These are phyloP conservation scores for Dichotomocladium elegans DNA, from an alignment of 371 early-diverging fungal genomes.

Conservation along the genomic window DNA sequence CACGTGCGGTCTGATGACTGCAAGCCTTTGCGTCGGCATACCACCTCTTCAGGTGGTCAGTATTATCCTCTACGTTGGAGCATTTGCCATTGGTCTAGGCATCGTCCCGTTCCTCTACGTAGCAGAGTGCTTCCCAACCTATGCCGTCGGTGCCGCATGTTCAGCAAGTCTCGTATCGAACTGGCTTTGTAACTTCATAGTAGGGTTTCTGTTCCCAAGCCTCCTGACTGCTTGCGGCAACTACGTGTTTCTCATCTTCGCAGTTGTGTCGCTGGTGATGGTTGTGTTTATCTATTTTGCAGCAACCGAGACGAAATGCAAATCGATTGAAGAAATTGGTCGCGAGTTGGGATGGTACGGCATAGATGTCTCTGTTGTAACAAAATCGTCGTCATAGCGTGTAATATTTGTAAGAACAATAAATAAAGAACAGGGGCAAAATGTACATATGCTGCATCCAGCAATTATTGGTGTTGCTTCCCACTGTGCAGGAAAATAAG, in stretches of 20 bases:
- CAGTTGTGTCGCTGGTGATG: constrained; percentile 45
- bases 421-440: too few relatives aligned
- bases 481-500: too few relatives aligned
- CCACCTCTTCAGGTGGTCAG: constrained; percentile 61
- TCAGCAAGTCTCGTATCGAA: constrained; percentile 60
- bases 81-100: constrained; percentile 82
- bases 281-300: constrained; percentile 56
- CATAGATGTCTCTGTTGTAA: constrained; percentile 22
- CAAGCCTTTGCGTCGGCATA: constrained; percentile 36
- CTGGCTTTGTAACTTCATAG: constrained; percentile 65
- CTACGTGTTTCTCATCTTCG: constrained; percentile 74
- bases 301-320: constrained; percentile 80
- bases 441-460: too few relatives aligned
- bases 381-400: too few relatives aligned
- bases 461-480: too few relatives aligned
- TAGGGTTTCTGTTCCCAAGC: constrained; percentile 61
- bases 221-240: constrained; percentile 54
- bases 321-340: constrained; percentile 64
- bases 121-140: constrained; percentile 66
- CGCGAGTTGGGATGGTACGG: constrained; percentile 36
- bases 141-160: constrained; percentile 59
- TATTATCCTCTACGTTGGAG: constrained; percentile 72
- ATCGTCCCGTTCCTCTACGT: constrained; percentile 75
- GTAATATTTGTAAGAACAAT: too few relatives aligned
- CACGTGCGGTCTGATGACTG: constrained; percentile 29